These are phyloP conservation scores for Nannochloropsis granulata DNA, from an alignment of 108 stramenopile species.

Conservation along the genomic window DNA sequence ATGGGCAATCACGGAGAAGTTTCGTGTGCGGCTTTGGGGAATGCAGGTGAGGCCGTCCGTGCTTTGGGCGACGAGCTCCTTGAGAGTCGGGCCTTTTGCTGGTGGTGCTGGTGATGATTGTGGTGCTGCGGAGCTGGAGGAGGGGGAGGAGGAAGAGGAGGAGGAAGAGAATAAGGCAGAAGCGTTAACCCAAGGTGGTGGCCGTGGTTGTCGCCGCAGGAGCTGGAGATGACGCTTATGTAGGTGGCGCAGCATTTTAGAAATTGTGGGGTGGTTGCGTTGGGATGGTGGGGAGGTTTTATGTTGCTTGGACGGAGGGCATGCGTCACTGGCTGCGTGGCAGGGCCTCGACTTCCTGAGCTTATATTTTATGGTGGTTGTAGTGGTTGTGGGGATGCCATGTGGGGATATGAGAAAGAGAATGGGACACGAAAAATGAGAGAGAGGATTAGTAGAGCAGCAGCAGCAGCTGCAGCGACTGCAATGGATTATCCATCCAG, in stretches of 20 bases:
- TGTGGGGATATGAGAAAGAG: no score
- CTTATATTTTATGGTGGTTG: no score
- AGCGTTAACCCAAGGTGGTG: background rate
- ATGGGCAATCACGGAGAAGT: conserved; percentile 38
- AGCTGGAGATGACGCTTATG: background rate
- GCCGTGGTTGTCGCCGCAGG: background rate
- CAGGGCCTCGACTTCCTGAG: no score
- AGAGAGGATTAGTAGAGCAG: no score
- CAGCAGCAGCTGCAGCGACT: no score
- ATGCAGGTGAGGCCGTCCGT: background rate
- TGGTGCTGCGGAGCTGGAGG: background rate
- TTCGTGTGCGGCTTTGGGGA: conserved; percentile 11
- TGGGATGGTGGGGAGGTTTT: no score
- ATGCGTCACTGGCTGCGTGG: no score
- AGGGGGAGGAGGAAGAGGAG: background rate
- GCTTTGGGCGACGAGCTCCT: background rate
- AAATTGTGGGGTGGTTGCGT: no score
- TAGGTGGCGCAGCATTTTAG: background rate
- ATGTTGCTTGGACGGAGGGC: no score
- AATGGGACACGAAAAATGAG: no score
- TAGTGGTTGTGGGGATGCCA: no score
- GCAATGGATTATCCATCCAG: no score
- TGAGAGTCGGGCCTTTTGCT: background rate
- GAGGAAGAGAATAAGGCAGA: background rate
- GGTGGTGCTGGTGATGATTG: background rate